A percentile compares a stretch with the other conserved stretches of the same genome.
phyloP scores from a whole-genome alignment of 2,329 filamentous ascomycete genomes.

The Didymella segeticola region DNA sequence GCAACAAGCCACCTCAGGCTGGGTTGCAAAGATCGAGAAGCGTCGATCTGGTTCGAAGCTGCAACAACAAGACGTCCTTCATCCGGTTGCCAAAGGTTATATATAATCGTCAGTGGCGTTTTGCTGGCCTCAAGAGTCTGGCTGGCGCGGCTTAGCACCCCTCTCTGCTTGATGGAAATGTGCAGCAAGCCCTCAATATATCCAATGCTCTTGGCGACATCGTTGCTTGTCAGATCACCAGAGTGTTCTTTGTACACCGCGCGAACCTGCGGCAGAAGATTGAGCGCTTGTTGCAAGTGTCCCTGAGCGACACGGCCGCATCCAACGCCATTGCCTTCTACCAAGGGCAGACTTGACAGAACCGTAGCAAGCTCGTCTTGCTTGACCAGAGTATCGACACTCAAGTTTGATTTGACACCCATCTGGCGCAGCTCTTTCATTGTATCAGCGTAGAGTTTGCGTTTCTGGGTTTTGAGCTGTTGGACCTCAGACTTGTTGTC shows the following conservation, averaged over 20 bases:
- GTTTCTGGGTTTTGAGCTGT: conserved; percentile 88
- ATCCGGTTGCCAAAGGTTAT: conserved; percentile 33
- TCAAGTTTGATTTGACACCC: conserved; percentile 86
- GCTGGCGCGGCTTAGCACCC: conserved; percentile 43
- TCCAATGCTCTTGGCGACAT: conserved; percentile 79
- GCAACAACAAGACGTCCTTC: conserved; percentile 25
- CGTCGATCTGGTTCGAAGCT: conserved; percentile 19
- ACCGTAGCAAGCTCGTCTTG: conserved; percentile 76
- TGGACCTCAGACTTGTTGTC: conserved; percentile 86
- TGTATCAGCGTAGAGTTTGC: conserved; percentile 87
- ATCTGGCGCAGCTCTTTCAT: conserved; percentile 83
- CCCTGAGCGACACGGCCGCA: conserved; percentile 61
- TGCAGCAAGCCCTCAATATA: conserved; percentile 86
- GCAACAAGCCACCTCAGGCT: conserved; percentile 68
- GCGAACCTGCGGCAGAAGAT: conserved; percentile 73
- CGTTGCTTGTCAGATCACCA: conserved; percentile 81
- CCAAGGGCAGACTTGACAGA: conserved; percentile 61
- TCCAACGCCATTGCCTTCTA: conserved; percentile 35
- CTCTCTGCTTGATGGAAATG: conserved; percentile 67
- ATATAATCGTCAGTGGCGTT: conserved; percentile 46
- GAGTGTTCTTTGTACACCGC: conserved; percentile 75
- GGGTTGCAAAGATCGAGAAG: conserved; percentile 21
- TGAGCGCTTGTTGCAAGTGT: conserved; percentile 80
- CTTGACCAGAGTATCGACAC: conserved; percentile 72
- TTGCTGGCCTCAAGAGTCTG: conserved; percentile 47